Conservation (phyloP, 768 basidiomycete genomes). For the Trametes cingulata region DNA sequence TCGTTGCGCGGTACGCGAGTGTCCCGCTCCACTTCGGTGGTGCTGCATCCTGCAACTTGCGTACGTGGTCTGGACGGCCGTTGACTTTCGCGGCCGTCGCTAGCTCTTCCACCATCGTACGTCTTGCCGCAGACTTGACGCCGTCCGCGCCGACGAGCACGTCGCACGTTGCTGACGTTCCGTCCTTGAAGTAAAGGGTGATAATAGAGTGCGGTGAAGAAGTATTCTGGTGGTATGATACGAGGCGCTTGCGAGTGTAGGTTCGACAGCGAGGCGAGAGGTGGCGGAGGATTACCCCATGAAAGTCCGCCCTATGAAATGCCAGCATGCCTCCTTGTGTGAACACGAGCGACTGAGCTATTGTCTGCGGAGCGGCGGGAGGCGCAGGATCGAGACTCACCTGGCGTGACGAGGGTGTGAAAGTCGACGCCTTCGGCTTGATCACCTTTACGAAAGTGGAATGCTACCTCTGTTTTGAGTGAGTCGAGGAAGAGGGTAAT, state of each 20-base stretch:
- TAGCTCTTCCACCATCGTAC: constrained; percentile 36
- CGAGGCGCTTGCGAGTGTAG: constrained; percentile 58
- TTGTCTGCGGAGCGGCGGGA: not conserved
- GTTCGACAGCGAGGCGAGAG: constrained; percentile 48
- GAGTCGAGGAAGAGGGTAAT: not conserved
- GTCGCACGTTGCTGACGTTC: constrained; percentile 59
- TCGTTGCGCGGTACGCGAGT: constrained; percentile 59
- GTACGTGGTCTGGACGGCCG: constrained; percentile 40
- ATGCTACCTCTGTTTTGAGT: constrained; percentile 44
- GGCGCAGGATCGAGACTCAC: constrained; percentile 35
- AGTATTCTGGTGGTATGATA: constrained; percentile 47
- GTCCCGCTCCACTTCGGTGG: constrained; percentile 62
- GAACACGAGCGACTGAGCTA: not conserved
- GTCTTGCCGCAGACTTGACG: constrained; percentile 53
- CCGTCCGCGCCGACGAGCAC: constrained; percentile 73
- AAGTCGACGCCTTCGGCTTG: constrained; percentile 54
- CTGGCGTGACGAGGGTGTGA: constrained; percentile 55
- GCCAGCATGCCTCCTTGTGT: constrained; percentile 32
- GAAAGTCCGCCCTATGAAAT: constrained; percentile 71
- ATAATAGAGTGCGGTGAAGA: constrained; percentile 35
- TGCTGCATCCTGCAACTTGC: constrained; percentile 40
- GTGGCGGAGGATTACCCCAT: constrained; percentile 52
- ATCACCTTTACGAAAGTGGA: constrained; percentile 64
- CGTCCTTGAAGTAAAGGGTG: constrained; percentile 61
- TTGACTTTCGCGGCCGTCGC: constrained; percentile 38